Evolutionary conservation across 805 yeast genomes (phyloP).

Genomic region (Metschnikowia borealis): DNA sequence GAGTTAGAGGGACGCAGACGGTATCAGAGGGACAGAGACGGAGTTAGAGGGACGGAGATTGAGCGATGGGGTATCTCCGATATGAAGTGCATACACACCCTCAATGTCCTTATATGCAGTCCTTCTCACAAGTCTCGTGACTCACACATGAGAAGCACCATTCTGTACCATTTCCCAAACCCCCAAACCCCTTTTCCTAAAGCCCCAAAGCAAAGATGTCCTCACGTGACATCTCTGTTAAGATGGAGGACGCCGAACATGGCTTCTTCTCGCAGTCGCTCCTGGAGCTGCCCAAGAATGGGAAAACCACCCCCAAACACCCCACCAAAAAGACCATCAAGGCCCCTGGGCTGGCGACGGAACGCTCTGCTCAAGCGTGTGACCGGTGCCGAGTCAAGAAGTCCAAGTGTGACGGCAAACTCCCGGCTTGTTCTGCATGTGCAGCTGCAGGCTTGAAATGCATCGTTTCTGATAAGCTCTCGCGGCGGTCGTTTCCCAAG

Average conservation of each 20-base stretch:
- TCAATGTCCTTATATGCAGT: background rate
- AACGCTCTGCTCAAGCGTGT: slow-evolving; percentile 85
- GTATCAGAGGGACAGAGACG: no score
- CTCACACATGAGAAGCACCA: background rate
- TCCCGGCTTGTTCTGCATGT: slow-evolving; percentile 73
- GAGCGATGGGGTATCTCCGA: no score
- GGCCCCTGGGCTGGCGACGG: slow-evolving; percentile 62
- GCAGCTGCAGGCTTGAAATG: slow-evolving; percentile 83
- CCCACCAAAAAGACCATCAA: slow-evolving; percentile 43
- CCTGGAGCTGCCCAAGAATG: background rate
- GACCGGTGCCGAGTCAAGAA: slow-evolving; percentile 83
- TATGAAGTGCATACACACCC: no score
- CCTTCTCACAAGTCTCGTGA: background rate
- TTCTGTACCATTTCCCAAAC: background rate
- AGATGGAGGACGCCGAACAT: background rate
- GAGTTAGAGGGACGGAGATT: no score
- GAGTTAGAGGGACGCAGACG: no score
- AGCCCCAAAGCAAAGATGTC: background rate
- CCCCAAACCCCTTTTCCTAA: no score
- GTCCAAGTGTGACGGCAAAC: slow-evolving; percentile 72
- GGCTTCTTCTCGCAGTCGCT: background rate
- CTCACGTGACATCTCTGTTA: background rate
- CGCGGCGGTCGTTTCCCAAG: slow-evolving; percentile 82
- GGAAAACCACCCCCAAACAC: background rate
- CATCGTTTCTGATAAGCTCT: slow-evolving; percentile 79